These are phyloP conservation scores for Peribolospora kevripleyi DNA, from an alignment of 768 basidiomycete genomes.

Conservation along the genomic window DNA sequence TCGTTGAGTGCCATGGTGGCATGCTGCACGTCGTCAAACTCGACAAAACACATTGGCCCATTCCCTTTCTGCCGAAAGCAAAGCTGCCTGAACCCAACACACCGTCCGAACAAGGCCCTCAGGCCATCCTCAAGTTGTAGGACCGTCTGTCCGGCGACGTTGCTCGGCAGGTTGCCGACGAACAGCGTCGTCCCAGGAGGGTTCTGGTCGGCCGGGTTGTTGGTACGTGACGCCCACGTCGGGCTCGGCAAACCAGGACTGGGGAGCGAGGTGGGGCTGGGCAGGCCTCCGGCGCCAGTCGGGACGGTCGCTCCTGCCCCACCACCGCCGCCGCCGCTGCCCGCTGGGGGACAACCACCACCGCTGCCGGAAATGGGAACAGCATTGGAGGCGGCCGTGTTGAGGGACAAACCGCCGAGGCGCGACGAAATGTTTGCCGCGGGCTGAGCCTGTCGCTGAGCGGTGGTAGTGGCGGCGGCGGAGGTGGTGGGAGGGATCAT, in stretches of 20 bases:
- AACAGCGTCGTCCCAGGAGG: constrained; percentile 98
- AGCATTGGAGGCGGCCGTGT: no score
- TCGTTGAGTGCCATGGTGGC: constrained; percentile 74
- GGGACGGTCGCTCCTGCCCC: neutral
- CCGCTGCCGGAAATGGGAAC: no score
- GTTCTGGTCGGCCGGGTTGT: constrained; percentile 54
- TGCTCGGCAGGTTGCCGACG: constrained; percentile 69
- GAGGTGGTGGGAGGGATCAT: no score
- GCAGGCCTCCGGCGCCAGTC: neutral
- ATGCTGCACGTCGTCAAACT: constrained; percentile 75
- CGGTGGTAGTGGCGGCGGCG: no score
- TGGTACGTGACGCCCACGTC: constrained; percentile 10
- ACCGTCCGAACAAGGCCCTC: constrained; percentile 50
- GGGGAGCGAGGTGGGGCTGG: neutral
- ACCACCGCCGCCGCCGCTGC: constrained; percentile 7
- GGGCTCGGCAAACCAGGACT: neutral
- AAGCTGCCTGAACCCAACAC: constrained; percentile 68
- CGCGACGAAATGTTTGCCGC: no score
- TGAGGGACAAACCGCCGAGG: no score
- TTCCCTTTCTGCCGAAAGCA: constrained; percentile 90
- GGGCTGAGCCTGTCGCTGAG: no score
- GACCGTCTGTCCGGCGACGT: constrained; percentile 27
- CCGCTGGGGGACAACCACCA: no score
- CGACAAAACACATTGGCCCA: constrained; percentile 98
- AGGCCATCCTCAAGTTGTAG: constrained; percentile 70